Base-by-base conservation (phyloP, 2,329 filamentous ascomycete species). In the Aureobasidium leucospermi region DNA sequence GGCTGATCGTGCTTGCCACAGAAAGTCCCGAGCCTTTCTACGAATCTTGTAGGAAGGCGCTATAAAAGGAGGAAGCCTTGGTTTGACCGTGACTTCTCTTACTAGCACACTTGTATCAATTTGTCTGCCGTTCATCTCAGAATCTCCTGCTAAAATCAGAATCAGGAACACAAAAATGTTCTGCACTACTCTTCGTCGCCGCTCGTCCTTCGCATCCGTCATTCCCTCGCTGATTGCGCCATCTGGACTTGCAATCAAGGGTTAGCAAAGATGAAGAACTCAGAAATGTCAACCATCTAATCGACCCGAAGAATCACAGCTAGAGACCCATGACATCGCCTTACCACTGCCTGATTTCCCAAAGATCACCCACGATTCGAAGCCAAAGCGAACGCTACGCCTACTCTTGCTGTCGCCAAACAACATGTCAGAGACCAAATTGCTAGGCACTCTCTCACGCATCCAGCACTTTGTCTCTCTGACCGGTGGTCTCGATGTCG, bases 131-230 rank as follows among this genome's bases (percentile, higher is more conserved):
- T 36, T 36, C 34, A 36, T 36, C 34, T 4, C 4, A 36, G 8
- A 8, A 36, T 36, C 4, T 5, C 3, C 34, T 9, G 8, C 34
- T 9, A 13, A 13, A 13, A 8, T 9, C 34, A 36, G 8, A 9
- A 8, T 36, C 3, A 9, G 2, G 34, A 36, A 9, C 8, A 36
- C 13, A 42, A 4, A 42, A n/a, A 74, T 73, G 69, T 78, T 78
- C 66, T 75, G 73, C 64, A 67, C 70, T n/a, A 70, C 68, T 15
- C 71, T 79, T 11, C 71, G 72, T 11, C 65, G 67, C 32, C 73
- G 73, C 23, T 65, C 70, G 5, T 68, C 76, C 32, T 76, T 74
- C 71, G 66, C 66, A 10, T 63, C 72, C 1, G 65, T 71, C 3
- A 66, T 78, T 11, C 67, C 74, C 7, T 62, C 67, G 5, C 65